Evolutionary conservation across 306 rosid species (phyloP).

Genomic region (Rosa persica): DNA sequence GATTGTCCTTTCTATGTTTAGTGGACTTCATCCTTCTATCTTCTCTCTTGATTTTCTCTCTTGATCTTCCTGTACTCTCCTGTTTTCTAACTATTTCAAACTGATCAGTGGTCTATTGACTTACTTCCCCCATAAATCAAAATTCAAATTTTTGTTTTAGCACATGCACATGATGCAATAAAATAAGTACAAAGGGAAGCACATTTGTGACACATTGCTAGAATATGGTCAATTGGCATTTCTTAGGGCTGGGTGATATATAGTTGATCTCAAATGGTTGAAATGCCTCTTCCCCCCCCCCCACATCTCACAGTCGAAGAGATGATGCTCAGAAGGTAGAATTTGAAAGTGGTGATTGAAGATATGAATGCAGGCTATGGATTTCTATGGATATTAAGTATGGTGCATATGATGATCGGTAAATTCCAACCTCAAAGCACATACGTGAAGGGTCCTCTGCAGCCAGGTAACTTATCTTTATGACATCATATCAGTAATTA

Average conservation of each 20-base stretch:
- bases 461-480: constrained; percentile 34
- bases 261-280: background rate
- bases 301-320: background rate
- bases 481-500: constrained; percentile 14
- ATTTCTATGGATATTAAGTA: constrained; percentile 22
- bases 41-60: no score
- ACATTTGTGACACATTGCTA: background rate
- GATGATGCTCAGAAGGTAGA: constrained; percentile 18
- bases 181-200: background rate
- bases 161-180: background rate
- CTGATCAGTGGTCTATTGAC: background rate
- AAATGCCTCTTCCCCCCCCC: background rate
- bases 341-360: constrained; percentile 19
- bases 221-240: constrained; percentile 6
- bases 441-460: constrained; percentile 16
- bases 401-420: constrained; percentile 30
- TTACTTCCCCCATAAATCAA: background rate
- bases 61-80: background rate
- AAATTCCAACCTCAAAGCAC: constrained; percentile 22
- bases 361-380: constrained; percentile 35
- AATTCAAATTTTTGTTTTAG: background rate
- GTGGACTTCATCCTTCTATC: background rate
- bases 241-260: background rate
- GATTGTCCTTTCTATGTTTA: background rate
- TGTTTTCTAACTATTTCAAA: background rate